Conservation (phyloP, 306 rosid genomes). For the Cucurbita maxima region DNA sequence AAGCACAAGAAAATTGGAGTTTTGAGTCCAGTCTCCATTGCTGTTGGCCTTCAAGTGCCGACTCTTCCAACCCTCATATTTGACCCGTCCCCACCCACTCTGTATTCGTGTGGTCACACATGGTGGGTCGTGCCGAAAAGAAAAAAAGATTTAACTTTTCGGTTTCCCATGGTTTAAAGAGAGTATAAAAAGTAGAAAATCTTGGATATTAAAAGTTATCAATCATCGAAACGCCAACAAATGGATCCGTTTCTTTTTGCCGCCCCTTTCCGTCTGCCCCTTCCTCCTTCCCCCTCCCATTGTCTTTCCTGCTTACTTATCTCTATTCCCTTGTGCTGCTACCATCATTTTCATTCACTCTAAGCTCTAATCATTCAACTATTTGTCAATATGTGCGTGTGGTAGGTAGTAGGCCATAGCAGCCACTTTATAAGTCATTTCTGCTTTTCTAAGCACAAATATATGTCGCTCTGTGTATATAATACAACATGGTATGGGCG, state of each 20-base stretch:
- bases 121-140: constrained; percentile 1
- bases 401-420: not conserved
- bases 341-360: not conserved
- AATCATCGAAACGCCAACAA: constrained; percentile 8
- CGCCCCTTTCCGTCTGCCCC: not conserved
- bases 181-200: not conserved
- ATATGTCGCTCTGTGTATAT: not conserved
- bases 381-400: not conserved
- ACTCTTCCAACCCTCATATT: not conserved
- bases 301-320: not conserved
- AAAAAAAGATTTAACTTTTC: not conserved
- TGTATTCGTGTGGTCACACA: not conserved
- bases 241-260: not conserved
- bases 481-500: constrained; percentile 1
- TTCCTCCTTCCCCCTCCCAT: not conserved
- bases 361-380: not conserved
- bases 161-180: constrained; percentile 2
- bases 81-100: not conserved
- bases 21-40: not conserved
- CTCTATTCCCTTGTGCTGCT: not conserved
- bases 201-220: constrained; percentile 1
- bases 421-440: not conserved
- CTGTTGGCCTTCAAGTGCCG: not conserved
- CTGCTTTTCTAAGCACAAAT: not conserved
- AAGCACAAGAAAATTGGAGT: not conserved